These are phyloP conservation scores for Phialophora chinensis DNA, from an alignment of 2,329 filamentous ascomycete genomes.

Conservation along the genomic window DNA sequence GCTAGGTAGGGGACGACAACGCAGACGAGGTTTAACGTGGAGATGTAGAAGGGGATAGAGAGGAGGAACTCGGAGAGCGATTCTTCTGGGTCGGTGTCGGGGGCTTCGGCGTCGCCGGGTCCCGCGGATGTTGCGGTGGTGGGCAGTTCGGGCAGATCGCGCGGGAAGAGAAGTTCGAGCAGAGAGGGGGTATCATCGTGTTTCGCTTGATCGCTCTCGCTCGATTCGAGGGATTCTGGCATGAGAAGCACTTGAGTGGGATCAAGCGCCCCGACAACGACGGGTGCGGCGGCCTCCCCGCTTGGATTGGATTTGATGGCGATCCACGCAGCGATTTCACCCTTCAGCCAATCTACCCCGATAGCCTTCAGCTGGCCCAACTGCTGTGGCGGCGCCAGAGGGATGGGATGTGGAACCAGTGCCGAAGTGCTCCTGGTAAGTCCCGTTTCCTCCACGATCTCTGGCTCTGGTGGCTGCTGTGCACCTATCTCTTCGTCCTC, in stretches of 20 bases:
- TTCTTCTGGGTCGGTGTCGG: constrained; percentile 11
- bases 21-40: constrained; percentile 36
- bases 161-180: constrained; percentile 33
- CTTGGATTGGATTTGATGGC: background rate
- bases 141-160: constrained; percentile 21
- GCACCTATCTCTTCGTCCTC: constrained; percentile 29
- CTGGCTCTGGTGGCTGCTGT: constrained; percentile 24
- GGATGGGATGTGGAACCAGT: constrained; percentile 33
- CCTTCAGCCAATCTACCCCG: constrained; percentile 40
- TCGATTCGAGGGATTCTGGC: constrained; percentile 2
- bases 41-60: constrained; percentile 38
- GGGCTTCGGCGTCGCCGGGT: constrained; percentile 1
- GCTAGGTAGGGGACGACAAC: constrained; percentile 29
- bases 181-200: constrained; percentile 4
- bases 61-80: constrained; percentile 29
- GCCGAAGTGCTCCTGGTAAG: constrained; percentile 33
- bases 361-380: constrained; percentile 36
- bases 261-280: constrained; percentile 15
- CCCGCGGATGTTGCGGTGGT: background rate
- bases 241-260: constrained; percentile 1
- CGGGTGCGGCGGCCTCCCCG: background rate
- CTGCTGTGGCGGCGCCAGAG: constrained; percentile 31
- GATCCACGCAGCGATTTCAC: constrained; percentile 31
- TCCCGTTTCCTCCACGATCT: constrained; percentile 34
- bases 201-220: constrained; percentile 3